Evolutionary conservation across 2,329 filamentous ascomycete species (phyloP), one percentile per base, ranked within the genome.

Genomic region (Sclerotinia borealis): DNA sequence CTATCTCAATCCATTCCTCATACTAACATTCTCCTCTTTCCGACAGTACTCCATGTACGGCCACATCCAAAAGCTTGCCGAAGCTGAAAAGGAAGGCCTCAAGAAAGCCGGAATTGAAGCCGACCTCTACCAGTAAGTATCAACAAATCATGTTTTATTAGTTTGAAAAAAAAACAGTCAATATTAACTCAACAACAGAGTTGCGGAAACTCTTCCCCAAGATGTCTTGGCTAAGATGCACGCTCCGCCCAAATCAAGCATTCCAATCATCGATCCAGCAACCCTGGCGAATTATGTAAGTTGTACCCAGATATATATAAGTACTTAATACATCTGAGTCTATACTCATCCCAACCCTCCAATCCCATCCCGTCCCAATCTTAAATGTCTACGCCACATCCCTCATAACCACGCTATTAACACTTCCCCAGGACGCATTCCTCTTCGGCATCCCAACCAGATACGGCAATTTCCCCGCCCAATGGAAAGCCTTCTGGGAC

Each of bases 381-480:
- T n/a, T 22, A 4, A 22, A 22, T 22, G 8, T 39, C 37, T 27
- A n/a, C 27, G 41, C 10, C 29, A 19, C 41, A 29, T 1, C 11
- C 19, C n/a, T 13, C 25, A 13, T 15, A 22, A 15, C 37, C 49
- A 34, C 22, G 1, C 15, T 25, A 45, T 36, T 45, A 31, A 41
- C 37, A 15, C n/a, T 10, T 1, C 3, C 11, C 27, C 6, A 62
- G 80, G 93, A 98, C 74, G 95, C 81, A 70, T 88, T 97, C 81
- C 87, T 99, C 68, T 84, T 98, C 72, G 95, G 95, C 70, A 95
- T 98, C 76, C 95, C 95, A 65, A 99, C 95, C 59, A 86, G 95
- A 70, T 99, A 91, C 80, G 95, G 95, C 72, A 98, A 96, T 86
- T 96, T 96, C 84, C 93, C 93, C 55, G 91, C 89, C 22, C 95